Evolutionary conservation across 768 basidiomycete species (phyloP), one percentile per base, ranked within the genome.

Genomic region (Lactarius vividus): DNA sequence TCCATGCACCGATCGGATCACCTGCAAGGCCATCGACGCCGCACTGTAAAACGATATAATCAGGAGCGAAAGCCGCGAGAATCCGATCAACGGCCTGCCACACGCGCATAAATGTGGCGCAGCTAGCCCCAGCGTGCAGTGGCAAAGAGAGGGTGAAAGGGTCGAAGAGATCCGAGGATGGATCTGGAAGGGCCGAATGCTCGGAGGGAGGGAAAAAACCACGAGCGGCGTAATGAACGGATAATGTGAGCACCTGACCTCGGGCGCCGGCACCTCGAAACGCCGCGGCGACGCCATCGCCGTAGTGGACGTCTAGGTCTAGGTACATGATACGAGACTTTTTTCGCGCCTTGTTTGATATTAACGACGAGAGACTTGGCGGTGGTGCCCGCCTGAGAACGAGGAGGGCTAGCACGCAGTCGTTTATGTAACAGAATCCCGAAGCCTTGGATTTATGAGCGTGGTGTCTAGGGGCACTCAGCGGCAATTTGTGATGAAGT

Each of bases 361-460:
- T 26, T 13, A 26, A 26, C 4, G 66, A 16, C 10, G 60, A 66
- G 57, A 66, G 59, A 8, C 37, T 11, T 13, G 52, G 58, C 9
- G 16, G 68, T 1, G 71, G 69, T 6, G 77, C 66, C 23, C 81
- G 80, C 69, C 84, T 86, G 52, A 97, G 81, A 4, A 83, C 79
- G 63, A 96, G 82, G 64, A 97, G 86, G 0, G 89, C 89, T 1
- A 98, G 82, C 11, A 94, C 84, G 62, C 89, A 87, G 73, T 98
- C 96, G 1, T 93, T 91, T 26, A 98, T 90, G 73, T 97, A 98
- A 79, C 96, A 98, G 76, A 92, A 98, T 0, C 96, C 96, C 4
- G 91, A 86, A 0, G 94, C 94, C 52, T 79, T 81, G 0, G 84
- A 81, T 73, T 92, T 89, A 59, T 86, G 84, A 0, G 92, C 91